These are phyloP conservation scores for Pythium utonaiense DNA, from an alignment of 352 stramenopile genomes.

Conservation along the genomic window DNA sequence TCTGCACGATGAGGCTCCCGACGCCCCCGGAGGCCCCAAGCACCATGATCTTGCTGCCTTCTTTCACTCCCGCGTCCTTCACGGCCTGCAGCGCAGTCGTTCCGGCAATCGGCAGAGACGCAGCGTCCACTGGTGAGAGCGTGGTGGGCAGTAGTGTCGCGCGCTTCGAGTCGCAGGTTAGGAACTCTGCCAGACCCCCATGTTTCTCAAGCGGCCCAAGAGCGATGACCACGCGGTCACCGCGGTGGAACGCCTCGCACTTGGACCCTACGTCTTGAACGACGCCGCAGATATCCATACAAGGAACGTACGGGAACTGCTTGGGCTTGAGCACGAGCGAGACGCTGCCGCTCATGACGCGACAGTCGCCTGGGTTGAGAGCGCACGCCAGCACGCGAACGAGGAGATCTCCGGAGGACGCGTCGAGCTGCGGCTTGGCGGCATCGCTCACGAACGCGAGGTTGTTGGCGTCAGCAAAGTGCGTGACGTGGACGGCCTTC, in stretches of 20 bases:
- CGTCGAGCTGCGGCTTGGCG: constrained; percentile 18
- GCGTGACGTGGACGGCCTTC: constrained; percentile 39
- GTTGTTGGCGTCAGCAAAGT: constrained; percentile 28
- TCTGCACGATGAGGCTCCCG: constrained; percentile 67
- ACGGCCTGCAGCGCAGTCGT: constrained; percentile 33
- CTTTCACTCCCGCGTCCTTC: constrained; percentile 26
- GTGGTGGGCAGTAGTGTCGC: constrained; percentile 22
- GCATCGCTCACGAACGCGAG: constrained; percentile 24
- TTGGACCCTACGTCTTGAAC: constrained; percentile 29
- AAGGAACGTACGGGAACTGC: constrained; percentile 37
- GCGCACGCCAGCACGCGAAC: constrained; percentile 30
- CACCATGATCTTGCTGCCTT: constrained; percentile 65
- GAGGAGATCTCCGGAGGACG: constrained; percentile 24
- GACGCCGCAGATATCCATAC: constrained; percentile 41
- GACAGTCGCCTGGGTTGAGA: constrained; percentile 35
- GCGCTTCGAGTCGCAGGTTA: constrained; percentile 21
- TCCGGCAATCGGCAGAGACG: constrained; percentile 30
- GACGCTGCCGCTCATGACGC: constrained; percentile 32
- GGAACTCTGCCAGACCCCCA: constrained; percentile 36
- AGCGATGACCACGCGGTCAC: constrained; percentile 33
- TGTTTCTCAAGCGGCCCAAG: constrained; percentile 18
- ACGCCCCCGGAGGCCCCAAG: constrained; percentile 77
- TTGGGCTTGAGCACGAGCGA: constrained; percentile 39
- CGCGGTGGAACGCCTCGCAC: constrained; percentile 26
- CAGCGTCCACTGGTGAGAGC: constrained; percentile 24